phyloP scores from a whole-genome alignment of 2,329 filamentous ascomycete species.

The Sarocladiaceae sp. region DNA sequence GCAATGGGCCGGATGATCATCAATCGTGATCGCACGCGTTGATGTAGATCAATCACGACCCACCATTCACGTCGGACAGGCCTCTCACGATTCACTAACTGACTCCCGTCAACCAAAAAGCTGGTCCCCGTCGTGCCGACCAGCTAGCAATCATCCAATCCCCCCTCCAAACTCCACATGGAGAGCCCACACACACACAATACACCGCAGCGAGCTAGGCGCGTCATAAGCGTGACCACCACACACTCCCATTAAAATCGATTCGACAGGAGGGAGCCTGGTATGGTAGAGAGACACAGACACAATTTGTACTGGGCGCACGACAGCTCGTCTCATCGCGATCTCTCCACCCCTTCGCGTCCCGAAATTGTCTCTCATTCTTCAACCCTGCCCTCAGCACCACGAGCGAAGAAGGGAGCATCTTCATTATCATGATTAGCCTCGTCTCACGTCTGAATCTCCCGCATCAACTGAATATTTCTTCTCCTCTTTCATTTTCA shows the following conservation, averaged over 20 bases:
- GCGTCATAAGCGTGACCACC: constrained; percentile 6
- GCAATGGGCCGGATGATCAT: constrained; percentile 1
- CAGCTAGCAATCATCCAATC: too few species aligned
- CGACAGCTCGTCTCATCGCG: neutral
- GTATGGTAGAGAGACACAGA: too few species aligned
- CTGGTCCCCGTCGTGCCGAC: too few species aligned
- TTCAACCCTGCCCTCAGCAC: neutral
- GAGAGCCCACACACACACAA: neutral
- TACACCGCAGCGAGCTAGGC: neutral
- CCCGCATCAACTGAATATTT: neutral
- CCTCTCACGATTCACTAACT: too few species aligned
- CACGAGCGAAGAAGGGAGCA: neutral
- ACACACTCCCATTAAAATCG: neutral
- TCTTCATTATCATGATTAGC: neutral
- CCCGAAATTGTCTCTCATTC: neutral
- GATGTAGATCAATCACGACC: neutral
- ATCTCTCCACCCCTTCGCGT: neutral
- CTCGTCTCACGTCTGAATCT: neutral
- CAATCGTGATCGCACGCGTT: constrained; percentile 2
- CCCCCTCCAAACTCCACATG: neutral
- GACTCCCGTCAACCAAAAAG: too few species aligned
- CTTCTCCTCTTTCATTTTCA: neutral
- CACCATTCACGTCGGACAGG: neutral
- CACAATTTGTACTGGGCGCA: too few species aligned
- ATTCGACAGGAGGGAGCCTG: too few species aligned